These are phyloP conservation scores for Fusarium beomiforme DNA, from an alignment of 2,329 filamentous ascomycete genomes.

Conservation along the genomic window DNA sequence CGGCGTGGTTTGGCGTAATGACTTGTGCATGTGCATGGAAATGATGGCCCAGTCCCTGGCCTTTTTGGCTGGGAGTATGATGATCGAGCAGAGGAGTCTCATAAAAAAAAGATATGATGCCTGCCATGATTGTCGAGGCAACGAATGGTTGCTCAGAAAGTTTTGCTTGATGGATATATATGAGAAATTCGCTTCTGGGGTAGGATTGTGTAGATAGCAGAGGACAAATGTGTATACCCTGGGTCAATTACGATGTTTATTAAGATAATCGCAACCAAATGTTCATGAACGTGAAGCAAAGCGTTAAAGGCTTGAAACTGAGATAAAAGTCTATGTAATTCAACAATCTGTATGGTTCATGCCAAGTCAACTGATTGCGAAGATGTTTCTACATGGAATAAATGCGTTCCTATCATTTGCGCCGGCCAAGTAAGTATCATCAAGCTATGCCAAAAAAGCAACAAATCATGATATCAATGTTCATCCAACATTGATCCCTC, in stretches of 20 bases:
- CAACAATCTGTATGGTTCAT: slow-evolving; percentile 29
- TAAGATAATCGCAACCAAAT: neutral
- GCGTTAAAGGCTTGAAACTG: neutral
- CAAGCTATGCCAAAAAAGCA: slow-evolving; percentile 39
- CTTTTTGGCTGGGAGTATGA: slow-evolving; percentile 9
- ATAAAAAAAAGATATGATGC: slow-evolving; percentile 11
- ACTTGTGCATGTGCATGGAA: slow-evolving; percentile 15
- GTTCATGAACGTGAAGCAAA: neutral
- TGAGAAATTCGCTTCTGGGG: neutral
- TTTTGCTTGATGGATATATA: slow-evolving; percentile 17
- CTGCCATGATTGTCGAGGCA: slow-evolving; percentile 11
- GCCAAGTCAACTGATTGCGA: slow-evolving; percentile 19
- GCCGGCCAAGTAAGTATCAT: slow-evolving; percentile 34
- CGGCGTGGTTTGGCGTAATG: slow-evolving; percentile 24
- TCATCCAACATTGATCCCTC: slow-evolving; percentile 26
- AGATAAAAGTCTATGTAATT: slow-evolving; percentile 23
- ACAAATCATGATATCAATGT: slow-evolving; percentile 35
- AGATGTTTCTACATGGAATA: slow-evolving; percentile 34
- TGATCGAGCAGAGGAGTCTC: slow-evolving; percentile 26
- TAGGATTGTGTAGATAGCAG: slow-evolving; percentile 9
- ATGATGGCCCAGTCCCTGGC: neutral
- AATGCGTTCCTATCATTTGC: slow-evolving; percentile 34
- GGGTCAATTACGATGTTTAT: slow-evolving; percentile 1
- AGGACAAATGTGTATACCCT: slow-evolving; percentile 29
- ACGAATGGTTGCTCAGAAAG: slow-evolving; percentile 10